Base-by-base conservation (phyloP, 257 asterid species). In the Plantago major region DNA sequence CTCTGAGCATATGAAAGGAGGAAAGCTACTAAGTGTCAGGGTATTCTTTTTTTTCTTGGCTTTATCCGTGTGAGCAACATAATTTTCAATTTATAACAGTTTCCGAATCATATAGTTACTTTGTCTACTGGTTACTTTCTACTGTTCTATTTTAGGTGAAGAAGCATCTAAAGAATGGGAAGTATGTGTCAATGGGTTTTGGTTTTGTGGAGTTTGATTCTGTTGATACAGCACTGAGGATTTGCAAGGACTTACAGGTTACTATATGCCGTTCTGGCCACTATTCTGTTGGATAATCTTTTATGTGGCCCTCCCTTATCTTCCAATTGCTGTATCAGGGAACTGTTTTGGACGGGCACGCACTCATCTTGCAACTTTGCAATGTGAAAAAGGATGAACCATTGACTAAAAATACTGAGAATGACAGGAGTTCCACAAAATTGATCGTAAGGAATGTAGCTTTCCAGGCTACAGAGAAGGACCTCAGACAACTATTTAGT, bases 391-490 rank as follows among this genome's bases (percentile, higher is more conserved):
- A 73, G 66, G 85, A 86, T 48, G 91, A 77, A 42, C 58, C 10
- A 17, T 59, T 70, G 42, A 66, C 69, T 51, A 86, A 78, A 67
- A 89, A 73, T 59, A 55, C 52, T 52, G 88, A 68, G 67, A 79
- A 63, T 49, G 95, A 79, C 54, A 68, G 38, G 65, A 89, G 97
- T 78, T 87, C 96, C 46, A 93, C 97, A 19, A 93, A 93, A 81
- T 72, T 93, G 80, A 90, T 93, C 13, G 81, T 89, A 26, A 83
- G 94, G 71, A 93, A 93, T 72, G 95, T 93, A 58, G 99, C 97
- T 69, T 93, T 93, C 54, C 89, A 93, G 89, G 97, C 96, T 17
- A 93, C 99, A 11, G 89, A 81, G 73, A 87, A 93, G 78, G 99
- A 93, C 64, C 94, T 93, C 12, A 81, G 89, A 67, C 94, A 89